phyloP scores from a whole-genome alignment of 768 basidiomycete genomes.

The Zangia roseola region DNA sequence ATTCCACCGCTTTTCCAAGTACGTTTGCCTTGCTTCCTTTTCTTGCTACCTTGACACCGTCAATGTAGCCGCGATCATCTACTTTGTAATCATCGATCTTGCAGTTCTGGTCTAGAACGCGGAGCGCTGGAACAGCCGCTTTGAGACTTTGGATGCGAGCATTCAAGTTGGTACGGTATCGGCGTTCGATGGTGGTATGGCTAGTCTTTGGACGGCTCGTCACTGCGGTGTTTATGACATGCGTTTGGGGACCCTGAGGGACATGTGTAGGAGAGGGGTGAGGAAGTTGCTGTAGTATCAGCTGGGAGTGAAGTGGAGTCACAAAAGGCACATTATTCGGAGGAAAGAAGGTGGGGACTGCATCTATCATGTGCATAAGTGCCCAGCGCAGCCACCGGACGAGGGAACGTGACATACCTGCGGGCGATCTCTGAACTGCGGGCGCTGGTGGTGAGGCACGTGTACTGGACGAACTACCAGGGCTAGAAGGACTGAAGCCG shows the following conservation, averaged over 20 bases:
- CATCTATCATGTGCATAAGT: conserved; percentile 25
- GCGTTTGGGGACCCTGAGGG: conserved; percentile 23
- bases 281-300: conserved; percentile 12
- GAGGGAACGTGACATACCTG: conserved; percentile 12
- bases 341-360: conserved; percentile 14
- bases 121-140: conserved; percentile 79
- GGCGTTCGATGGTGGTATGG: conserved; percentile 86
- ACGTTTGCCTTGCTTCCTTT: conserved; percentile 92
- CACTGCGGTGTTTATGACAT: conserved; percentile 16
- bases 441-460: conserved; percentile 31
- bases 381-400: neutral
- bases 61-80: conserved; percentile 84
- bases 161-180: conserved; percentile 87
- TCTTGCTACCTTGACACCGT: conserved; percentile 88
- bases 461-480: conserved; percentile 29
- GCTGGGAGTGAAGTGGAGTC: conserved; percentile 40
- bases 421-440: conserved; percentile 18
- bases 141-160: conserved; percentile 80
- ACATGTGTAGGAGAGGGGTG: conserved; percentile 33
- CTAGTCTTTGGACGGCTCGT: conserved; percentile 60
- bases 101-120: conserved; percentile 61
- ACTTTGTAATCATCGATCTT: conserved; percentile 49
- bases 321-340: conserved; percentile 11
- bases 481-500: conserved; percentile 25
- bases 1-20: conserved; percentile 87